These are phyloP conservation scores for Tuber brumale DNA, from an alignment of 495 filamentous ascomycete species.

Conservation along the genomic window DNA sequence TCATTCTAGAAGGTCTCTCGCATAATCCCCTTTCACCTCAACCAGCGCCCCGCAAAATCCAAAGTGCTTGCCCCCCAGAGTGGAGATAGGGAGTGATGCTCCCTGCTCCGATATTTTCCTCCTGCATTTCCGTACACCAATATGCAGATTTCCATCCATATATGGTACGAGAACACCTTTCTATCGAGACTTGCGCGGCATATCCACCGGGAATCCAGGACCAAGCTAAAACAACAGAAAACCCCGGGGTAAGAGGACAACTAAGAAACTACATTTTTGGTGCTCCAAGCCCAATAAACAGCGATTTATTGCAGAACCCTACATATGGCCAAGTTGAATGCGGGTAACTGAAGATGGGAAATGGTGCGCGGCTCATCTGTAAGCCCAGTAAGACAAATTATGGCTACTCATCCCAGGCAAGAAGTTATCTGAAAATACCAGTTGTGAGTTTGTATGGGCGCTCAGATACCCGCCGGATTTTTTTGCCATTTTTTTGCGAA, in stretches of 20 bases:
- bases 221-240: neutral
- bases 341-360: neutral
- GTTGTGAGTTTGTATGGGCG: no score
- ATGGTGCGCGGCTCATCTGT: neutral
- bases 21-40: neutral
- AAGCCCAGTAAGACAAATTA: neutral
- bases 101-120: neutral
- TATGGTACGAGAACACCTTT: neutral
- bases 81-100: neutral
- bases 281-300: neutral
- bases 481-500: no score
- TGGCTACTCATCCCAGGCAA: no score
- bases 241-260: neutral
- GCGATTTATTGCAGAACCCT: neutral
- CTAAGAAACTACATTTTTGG: neutral
- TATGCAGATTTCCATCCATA: neutral
- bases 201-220: neutral
- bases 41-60: neutral
- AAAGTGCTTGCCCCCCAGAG: neutral
- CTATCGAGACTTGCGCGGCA: neutral
- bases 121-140: neutral
- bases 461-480: no score
- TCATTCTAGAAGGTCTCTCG: conserved; percentile 13
- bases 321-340: neutral
- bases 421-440: no score